Evolutionary conservation across 2,329 filamentous ascomycete species (phyloP).

Genomic region (Bertia moriformis): DNA sequence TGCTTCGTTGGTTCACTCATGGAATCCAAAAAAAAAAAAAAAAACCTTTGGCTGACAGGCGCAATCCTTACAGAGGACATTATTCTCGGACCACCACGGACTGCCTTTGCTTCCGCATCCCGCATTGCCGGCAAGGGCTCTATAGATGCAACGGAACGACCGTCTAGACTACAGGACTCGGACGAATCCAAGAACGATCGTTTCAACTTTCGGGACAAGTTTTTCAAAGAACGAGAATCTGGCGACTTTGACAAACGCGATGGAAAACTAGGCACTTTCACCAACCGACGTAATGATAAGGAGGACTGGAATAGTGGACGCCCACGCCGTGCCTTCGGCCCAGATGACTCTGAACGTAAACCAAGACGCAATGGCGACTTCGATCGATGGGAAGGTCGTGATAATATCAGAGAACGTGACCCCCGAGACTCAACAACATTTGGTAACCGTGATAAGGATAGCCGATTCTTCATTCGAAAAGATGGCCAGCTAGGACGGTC

Average conservation of each 20-base stretch:
- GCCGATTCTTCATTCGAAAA: conserved; percentile 16
- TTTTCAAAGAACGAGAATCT: conserved; percentile 17
- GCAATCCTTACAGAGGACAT: conserved; percentile 34
- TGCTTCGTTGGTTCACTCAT: too few relatives aligned
- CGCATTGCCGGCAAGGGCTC: conserved; percentile 15
- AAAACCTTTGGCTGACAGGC: conserved; percentile 9
- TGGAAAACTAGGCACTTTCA: conserved; percentile 2
- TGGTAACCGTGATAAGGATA: conserved; percentile 22
- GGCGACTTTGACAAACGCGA: conserved; percentile 6
- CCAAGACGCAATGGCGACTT: background rate
- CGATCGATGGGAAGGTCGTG: background rate
- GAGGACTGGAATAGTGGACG: conserved; percentile 1
- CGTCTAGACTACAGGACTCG: conserved; percentile 14
- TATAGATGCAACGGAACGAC: conserved; percentile 20
- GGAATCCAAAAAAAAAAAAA: too few relatives aligned
- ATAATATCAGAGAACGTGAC: conserved; percentile 1
- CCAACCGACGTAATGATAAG: conserved; percentile 3
- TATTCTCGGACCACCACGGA: conserved; percentile 47
- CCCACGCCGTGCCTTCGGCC: background rate
- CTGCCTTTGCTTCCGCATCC: conserved; percentile 44
- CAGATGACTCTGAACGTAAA: background rate
- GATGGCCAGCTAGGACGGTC: conserved; percentile 31
- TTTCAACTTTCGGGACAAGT: conserved; percentile 22
- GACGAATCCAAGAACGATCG: conserved; percentile 22
- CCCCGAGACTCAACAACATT: background rate